A percentile compares a stretch with the other conserved stretches of the same genome.
These are phyloP conservation scores for Fusarium nurragi DNA, from an alignment of 2,329 filamentous ascomycete genomes.

Conservation along the genomic window DNA sequence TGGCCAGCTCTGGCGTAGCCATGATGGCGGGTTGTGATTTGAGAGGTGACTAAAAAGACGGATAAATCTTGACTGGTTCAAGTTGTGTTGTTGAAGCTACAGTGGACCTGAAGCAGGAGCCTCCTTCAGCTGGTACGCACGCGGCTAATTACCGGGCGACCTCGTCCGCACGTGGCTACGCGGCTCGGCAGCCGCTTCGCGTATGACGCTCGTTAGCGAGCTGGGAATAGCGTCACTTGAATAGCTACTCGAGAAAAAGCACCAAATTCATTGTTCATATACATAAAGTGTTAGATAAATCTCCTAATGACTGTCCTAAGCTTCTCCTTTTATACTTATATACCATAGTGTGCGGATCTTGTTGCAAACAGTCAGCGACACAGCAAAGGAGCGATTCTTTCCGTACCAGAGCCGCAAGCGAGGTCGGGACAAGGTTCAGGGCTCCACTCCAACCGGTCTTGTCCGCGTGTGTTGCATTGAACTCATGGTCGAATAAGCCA, in stretches of 20 bases:
- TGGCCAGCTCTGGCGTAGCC: conserved; percentile 76
- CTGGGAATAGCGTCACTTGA: conserved; percentile 12
- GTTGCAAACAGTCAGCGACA: neutral
- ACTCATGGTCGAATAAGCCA: conserved; percentile 23
- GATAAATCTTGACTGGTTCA: conserved; percentile 6
- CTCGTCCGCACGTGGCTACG: conserved; percentile 19
- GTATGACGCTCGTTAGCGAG: conserved; percentile 3
- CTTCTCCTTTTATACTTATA: neutral
- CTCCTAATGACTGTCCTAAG: neutral
- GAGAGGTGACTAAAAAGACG: neutral
- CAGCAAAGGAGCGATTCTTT: conserved; percentile 28
- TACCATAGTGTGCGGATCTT: neutral
- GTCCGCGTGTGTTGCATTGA: conserved; percentile 30
- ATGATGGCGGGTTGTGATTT: conserved; percentile 52
- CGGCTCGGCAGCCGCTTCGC: neutral
- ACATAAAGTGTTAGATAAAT: neutral
- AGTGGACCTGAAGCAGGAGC: conserved; percentile 22
- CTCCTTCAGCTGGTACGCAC: neutral
- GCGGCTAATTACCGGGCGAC: conserved; percentile 31
- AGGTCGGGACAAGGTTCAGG: conserved; percentile 32
- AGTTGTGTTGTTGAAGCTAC: conserved; percentile 23
- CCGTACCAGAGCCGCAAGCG: conserved; percentile 29
- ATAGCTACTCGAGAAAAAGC: neutral
- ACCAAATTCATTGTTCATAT: neutral
- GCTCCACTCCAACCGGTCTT: conserved; percentile 39